Evolutionary conservation across 2,329 filamentous ascomycete species (phyloP).

Genomic region (Ramichloridium luteum): DNA sequence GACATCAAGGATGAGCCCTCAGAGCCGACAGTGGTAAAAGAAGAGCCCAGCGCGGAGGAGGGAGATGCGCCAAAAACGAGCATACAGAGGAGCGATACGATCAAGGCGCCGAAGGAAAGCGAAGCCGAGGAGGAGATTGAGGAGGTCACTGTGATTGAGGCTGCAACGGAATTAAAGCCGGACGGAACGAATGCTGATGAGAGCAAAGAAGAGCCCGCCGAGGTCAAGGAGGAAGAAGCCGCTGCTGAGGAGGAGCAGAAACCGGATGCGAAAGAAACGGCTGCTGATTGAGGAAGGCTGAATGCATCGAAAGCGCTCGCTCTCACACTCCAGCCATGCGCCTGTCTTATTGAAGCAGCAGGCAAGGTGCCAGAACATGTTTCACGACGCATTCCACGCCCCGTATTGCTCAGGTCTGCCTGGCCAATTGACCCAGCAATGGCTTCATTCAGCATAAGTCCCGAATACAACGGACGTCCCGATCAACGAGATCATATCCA

Average conservation of each 20-base stretch:
- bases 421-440: too few relatives aligned
- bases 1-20: neutral
- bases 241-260: too few relatives aligned
- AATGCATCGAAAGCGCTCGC: constrained; percentile 38
- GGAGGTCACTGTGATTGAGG: neutral
- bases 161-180: neutral
- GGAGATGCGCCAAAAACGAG: neutral
- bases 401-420: too few relatives aligned
- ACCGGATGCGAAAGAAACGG: too few relatives aligned
- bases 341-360: too few relatives aligned
- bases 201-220: neutral
- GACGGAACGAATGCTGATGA: neutral
- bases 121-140: neutral
- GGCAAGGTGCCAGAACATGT: too few relatives aligned
- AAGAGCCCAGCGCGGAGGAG: neutral
- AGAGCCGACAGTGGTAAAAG: neutral
- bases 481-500: too few relatives aligned
- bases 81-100: neutral
- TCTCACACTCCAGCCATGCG: too few relatives aligned
- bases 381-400: too few relatives aligned
- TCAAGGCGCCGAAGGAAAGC: neutral
- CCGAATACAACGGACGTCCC: too few relatives aligned
- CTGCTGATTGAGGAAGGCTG: constrained; percentile 41
- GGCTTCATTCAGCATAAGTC: too few relatives aligned
- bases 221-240: too few relatives aligned